Percentiles rank a stretch among this genome's conserved stretches.
Evolutionary conservation across 176 grass and related monocot species (phyloP).

Genomic region (Lolium rigidum): DNA sequence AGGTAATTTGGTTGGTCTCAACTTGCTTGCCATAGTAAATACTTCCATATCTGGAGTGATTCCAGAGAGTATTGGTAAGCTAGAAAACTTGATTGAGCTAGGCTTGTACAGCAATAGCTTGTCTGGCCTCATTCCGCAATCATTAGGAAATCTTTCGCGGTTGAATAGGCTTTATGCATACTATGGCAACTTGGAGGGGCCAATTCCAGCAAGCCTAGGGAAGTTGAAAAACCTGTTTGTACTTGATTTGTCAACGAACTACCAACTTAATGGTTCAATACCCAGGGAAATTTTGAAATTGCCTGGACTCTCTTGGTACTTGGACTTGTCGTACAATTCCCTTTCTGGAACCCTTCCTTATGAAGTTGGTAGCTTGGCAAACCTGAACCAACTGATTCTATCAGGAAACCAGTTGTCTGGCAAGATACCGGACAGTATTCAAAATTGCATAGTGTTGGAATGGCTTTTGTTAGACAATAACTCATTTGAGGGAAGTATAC

Average conservation of each 20-base stretch:
- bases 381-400: slow-evolving; percentile 11
- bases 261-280: background rate
- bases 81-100: slow-evolving; percentile 10
- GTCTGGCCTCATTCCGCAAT: slow-evolving; percentile 9
- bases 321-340: slow-evolving; percentile 19
- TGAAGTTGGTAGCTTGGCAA: slow-evolving; percentile 20
- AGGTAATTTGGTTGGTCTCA: background rate
- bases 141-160: background rate
- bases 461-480: slow-evolving; percentile 24
- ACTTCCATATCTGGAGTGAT: slow-evolving; percentile 11
- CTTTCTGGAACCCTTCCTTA: background rate
- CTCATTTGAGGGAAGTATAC: slow-evolving; percentile 21
- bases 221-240: background rate
- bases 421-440: slow-evolving; percentile 22
- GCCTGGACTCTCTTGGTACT: background rate
- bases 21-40: background rate
- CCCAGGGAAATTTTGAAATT: background rate
- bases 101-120: background rate
- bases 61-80: slow-evolving; percentile 23
- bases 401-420: slow-evolving; percentile 24
- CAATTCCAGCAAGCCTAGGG: slow-evolving; percentile 6
- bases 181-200: background rate
- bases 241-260: slow-evolving; percentile 21
- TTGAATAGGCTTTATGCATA: slow-evolving; percentile 19
- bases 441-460: slow-evolving; percentile 19